Conservation (phyloP, 805 yeast species). For the Wickerhamiella alocasiicola region DNA sequence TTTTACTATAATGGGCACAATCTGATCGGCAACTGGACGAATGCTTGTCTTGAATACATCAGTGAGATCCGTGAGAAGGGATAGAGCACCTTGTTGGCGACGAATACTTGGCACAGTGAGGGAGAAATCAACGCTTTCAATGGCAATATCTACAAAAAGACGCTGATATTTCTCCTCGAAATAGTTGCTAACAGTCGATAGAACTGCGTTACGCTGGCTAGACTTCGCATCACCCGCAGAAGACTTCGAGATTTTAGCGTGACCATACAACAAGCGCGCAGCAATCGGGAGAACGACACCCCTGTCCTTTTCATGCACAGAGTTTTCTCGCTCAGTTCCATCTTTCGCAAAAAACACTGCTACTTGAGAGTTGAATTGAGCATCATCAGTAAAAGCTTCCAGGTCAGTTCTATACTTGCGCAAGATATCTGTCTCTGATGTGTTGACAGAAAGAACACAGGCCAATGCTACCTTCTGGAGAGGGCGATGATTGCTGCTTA, state of each 20-base stretch:
- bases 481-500: conserved; percentile 48
- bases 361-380: conserved; percentile 75
- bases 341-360: conserved; percentile 37
- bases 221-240: conserved; percentile 56
- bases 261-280: conserved; percentile 70
- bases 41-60: conserved; percentile 48
- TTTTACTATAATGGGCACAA: conserved; percentile 47
- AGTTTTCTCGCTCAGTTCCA: conserved; percentile 33
- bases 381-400: conserved; percentile 65
- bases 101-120: conserved; percentile 12
- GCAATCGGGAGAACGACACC: conserved; percentile 54
- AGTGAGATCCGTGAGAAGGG: conserved; percentile 44
- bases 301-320: conserved; percentile 51
- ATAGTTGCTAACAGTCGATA: conserved; percentile 27
- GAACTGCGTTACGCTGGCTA: conserved; percentile 43
- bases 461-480: conserved; percentile 64
- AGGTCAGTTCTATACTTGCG: conserved; percentile 63
- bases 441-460: conserved; percentile 53
- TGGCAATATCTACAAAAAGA: conserved; percentile 51
- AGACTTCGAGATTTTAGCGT: conserved; percentile 50
- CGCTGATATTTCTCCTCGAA: conserved; percentile 34
- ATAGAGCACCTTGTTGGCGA: conserved; percentile 44
- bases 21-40: conserved; percentile 35
- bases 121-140: conserved; percentile 37
- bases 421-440: conserved; percentile 31